phyloP scores from a whole-genome alignment of 1,284 basidiomycete genomes.

The Flammula alnicola region DNA sequence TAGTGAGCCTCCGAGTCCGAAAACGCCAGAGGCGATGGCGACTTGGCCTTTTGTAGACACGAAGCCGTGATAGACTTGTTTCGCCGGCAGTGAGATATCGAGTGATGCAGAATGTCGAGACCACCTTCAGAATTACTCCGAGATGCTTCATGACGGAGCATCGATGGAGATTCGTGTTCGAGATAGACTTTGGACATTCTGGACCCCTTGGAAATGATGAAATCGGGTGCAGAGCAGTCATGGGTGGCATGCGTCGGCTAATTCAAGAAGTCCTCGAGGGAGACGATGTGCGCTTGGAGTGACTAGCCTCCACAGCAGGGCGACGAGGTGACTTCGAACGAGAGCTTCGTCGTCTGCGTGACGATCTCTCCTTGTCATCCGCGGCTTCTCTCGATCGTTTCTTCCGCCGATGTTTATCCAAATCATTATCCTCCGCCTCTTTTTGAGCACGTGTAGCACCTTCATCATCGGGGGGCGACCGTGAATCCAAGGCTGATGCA shows the following conservation, averaged over 20 bases:
- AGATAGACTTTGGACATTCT: too few species aligned
- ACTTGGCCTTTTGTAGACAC: slow-evolving; percentile 39
- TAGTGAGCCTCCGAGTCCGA: slow-evolving; percentile 15
- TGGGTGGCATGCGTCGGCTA: too few species aligned
- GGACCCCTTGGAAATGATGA: too few species aligned
- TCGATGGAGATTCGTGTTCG: too few species aligned
- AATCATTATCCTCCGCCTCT: slow-evolving; percentile 7
- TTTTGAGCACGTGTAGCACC: neutral
- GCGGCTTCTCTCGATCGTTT: slow-evolving; percentile 18
- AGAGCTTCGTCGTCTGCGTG: slow-evolving; percentile 17
- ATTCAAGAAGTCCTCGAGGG: neutral
- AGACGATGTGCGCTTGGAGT: slow-evolving; percentile 3
- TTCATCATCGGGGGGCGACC: neutral
- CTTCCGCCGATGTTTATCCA: slow-evolving; percentile 10
- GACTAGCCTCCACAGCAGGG: slow-evolving; percentile 1
- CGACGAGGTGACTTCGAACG: slow-evolving; percentile 24
- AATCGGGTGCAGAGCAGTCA: too few species aligned
- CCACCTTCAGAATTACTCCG: too few species aligned
- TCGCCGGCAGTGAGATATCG: too few species aligned
- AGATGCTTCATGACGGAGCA: too few species aligned
- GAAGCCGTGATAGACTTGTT: too few species aligned
- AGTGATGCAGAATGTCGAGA: too few species aligned
- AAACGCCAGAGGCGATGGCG: slow-evolving; percentile 9
- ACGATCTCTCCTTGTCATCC: slow-evolving; percentile 14
- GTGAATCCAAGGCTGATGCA: neutral